Evolutionary conservation across 179 eudicot species (phyloP).

Genomic region (Heliamphora pulchella): DNA sequence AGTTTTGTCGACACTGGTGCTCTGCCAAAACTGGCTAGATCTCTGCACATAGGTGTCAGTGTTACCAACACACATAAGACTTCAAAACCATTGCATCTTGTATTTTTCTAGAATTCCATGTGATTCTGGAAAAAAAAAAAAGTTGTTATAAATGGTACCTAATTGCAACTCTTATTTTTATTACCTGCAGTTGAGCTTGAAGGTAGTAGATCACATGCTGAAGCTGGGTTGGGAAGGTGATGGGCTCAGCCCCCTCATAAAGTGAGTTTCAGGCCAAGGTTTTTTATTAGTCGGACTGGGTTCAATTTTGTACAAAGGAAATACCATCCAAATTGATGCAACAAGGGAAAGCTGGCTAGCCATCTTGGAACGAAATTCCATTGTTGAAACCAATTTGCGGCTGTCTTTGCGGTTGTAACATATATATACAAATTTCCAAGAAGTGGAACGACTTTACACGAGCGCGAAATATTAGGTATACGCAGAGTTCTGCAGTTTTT

Average conservation of each 20-base stretch:
- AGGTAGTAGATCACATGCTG: conserved; percentile 95
- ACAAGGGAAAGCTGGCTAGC: conserved; percentile 11
- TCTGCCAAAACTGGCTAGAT: too few relatives aligned
- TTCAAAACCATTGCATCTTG: neutral
- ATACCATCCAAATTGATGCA: conserved; percentile 6
- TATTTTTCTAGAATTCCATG: neutral
- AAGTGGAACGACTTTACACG: conserved; percentile 7
- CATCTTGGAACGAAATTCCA: neutral
- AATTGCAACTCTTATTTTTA: conserved; percentile 12
- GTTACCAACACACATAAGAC: neutral
- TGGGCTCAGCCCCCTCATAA: conserved; percentile 64
- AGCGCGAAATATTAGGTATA: conserved; percentile 13
- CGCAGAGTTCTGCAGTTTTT: conserved; percentile 12
- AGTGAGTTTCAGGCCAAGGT: conserved; percentile 29
- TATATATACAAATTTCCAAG: conserved; percentile 10
- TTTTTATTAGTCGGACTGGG: neutral
- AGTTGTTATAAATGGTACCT: neutral
- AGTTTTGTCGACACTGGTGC: too few relatives aligned
- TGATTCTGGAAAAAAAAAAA: neutral
- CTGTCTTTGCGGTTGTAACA: conserved; percentile 22
- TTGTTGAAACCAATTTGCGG: conserved; percentile 4
- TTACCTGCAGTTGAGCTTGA: conserved; percentile 76
- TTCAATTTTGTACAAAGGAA: conserved; percentile 7
- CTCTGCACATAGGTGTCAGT: too few relatives aligned
- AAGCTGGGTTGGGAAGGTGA: conserved; percentile 98